Percentiles rank a stretch among this genome's conserved stretches.
These are phyloP conservation scores for Globisporangium nunn DNA, from an alignment of 352 stramenopile species.

Conservation along the genomic window DNA sequence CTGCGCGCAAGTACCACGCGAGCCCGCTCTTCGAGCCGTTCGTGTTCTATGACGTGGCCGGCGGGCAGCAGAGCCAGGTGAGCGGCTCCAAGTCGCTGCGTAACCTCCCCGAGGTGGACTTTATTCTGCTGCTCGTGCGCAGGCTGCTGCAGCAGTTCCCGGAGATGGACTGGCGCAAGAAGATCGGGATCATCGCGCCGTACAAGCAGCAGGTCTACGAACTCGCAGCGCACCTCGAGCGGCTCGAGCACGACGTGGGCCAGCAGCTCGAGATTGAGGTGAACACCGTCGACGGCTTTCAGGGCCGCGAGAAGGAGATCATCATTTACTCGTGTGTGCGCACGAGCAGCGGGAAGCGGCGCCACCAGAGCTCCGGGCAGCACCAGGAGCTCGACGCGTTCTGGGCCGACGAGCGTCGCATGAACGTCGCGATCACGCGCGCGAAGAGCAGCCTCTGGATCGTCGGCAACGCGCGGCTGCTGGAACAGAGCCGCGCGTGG, in stretches of 20 bases:
- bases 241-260: conserved; percentile 41
- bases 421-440: conserved; percentile 98
- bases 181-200: conserved; percentile 97
- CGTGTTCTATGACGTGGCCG: conserved; percentile 59
- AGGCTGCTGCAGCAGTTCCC: conserved; percentile 81
- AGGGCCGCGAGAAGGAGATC: conserved; percentile 96
- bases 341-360: conserved; percentile 64
- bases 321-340: conserved; percentile 97
- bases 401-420: conserved; percentile 94
- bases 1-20: conserved; percentile 48
- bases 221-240: conserved; percentile 72
- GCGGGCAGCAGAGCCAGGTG: conserved; percentile 58
- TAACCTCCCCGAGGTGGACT: conserved; percentile 75
- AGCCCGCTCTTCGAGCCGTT: conserved; percentile 47
- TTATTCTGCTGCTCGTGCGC: conserved; percentile 86
- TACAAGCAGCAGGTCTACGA: conserved; percentile 97
- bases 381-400: conserved; percentile 69
- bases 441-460: conserved; percentile 93
- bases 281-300: conserved; percentile 97
- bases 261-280: conserved; percentile 69
- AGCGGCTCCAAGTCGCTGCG: conserved; percentile 66
- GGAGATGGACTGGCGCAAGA: conserved; percentile 61
- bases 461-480: conserved; percentile 64
- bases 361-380: conserved; percentile 20
- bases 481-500: conserved; percentile 67